Percentiles rank a stretch among this genome's conserved stretches.
Evolutionary conservation across 2,329 filamentous ascomycete species (phyloP).

Genomic region (Pyricularia sp.): DNA sequence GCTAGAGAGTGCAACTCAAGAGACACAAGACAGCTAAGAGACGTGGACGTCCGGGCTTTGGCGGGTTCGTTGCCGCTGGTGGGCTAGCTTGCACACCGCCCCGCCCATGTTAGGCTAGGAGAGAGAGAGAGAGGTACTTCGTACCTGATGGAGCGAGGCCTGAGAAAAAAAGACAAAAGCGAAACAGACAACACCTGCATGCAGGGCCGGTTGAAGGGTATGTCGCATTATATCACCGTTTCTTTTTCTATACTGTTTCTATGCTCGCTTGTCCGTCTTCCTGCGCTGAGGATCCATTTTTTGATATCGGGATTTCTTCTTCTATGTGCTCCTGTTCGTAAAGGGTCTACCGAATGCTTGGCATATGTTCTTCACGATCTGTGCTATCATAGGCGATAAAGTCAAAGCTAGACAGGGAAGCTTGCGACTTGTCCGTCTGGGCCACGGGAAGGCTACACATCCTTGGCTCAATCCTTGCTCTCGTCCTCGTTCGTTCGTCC

Average conservation of each 20-base stretch:
- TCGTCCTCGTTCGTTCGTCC: neutral
- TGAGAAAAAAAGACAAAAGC: neutral
- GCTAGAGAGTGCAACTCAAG: neutral
- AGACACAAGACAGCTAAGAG: neutral
- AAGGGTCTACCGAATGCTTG: neutral
- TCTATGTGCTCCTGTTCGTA: neutral
- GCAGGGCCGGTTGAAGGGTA: neutral
- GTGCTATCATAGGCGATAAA: neutral
- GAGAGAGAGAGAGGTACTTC: neutral
- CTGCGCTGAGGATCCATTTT: neutral
- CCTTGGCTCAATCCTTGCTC: neutral
- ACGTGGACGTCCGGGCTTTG: neutral
- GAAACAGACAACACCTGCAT: neutral
- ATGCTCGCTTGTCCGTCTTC: neutral
- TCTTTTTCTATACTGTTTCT: neutral
- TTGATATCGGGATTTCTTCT: neutral
- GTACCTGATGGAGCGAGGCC: neutral
- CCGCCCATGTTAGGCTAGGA: neutral
- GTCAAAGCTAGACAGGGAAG: neutral
- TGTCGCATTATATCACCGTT: neutral
- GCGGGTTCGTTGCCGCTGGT: neutral
- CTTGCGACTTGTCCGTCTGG: neutral
- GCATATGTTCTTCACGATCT: neutral
- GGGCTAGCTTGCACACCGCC: neutral
- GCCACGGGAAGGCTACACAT: neutral